Percentiles rank a stretch among this genome's conserved stretches.
phyloP scores from a whole-genome alignment of 768 basidiomycete genomes.

The Suillus subluteus region DNA sequence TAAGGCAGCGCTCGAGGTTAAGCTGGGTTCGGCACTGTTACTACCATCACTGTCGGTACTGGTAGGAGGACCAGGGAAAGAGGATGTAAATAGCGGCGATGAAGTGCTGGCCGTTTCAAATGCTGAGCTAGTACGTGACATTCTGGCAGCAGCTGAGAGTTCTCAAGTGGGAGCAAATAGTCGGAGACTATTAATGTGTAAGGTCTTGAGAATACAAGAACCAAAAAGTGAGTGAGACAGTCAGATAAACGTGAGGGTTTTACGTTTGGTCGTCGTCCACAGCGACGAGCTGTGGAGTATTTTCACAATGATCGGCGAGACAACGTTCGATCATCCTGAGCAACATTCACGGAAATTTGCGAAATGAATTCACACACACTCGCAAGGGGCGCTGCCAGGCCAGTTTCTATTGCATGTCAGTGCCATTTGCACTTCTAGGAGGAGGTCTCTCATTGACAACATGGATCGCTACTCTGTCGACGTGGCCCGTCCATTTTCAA shows the following conservation, averaged over 20 bases:
- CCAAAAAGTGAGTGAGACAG: not conserved
- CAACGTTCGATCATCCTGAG: not conserved
- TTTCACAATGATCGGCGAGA: not conserved
- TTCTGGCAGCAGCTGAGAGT: conserved; percentile 8
- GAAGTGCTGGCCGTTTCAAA: not conserved
- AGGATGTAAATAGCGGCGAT: not conserved
- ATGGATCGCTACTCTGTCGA: not conserved
- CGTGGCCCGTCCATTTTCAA: not conserved
- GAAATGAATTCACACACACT: conserved; percentile 6
- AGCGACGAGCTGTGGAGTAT: conserved; percentile 1
- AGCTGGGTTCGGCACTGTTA: not conserved
- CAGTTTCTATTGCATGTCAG: too few species aligned
- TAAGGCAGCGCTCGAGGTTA: conserved; percentile 27
- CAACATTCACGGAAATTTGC: not conserved
- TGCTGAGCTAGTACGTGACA: conserved; percentile 7
- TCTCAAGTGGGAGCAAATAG: not conserved
- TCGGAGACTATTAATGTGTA: conserved; percentile 24
- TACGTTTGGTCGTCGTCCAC: not conserved
- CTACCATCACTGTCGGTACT: not conserved
- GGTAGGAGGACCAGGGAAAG: not conserved
- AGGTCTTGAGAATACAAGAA: not conserved
- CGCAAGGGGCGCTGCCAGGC: too few species aligned
- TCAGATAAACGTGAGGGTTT: not conserved
- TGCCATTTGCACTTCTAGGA: too few species aligned
- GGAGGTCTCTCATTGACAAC: too few species aligned